These are phyloP conservation scores for Nakazawaea wyomingensis DNA, from an alignment of 805 yeast species.

Conservation along the genomic window DNA sequence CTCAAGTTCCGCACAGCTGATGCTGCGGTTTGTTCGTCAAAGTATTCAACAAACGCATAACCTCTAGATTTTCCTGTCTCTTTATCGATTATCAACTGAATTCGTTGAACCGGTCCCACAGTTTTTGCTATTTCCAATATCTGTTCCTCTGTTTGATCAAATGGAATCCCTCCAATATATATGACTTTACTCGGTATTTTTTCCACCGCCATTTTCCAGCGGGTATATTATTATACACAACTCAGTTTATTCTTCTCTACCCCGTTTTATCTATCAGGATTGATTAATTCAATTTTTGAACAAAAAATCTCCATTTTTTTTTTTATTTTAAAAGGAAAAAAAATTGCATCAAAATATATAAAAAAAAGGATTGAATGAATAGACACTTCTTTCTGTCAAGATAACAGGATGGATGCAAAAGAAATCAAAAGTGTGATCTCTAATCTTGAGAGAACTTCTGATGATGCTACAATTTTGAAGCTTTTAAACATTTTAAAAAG, in stretches of 20 bases:
- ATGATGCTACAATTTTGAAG: slow-evolving; percentile 60
- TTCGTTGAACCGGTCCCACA: slow-evolving; percentile 79
- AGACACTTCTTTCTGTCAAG: not conserved
- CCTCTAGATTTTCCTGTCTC: slow-evolving; percentile 90
- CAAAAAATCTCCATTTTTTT: too few relatives aligned
- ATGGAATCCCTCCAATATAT: slow-evolving; percentile 84
- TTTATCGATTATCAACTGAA: slow-evolving; percentile 78
- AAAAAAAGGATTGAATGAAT: not conserved
- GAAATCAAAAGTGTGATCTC: slow-evolving; percentile 68
- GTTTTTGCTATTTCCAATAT: slow-evolving; percentile 73
- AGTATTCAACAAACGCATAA: slow-evolving; percentile 80
- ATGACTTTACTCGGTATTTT: slow-evolving; percentile 40
- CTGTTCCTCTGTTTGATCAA: slow-evolving; percentile 91
- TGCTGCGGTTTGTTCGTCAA: slow-evolving; percentile 79
- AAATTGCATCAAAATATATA: not conserved
- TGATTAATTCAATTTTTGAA: too few relatives aligned
- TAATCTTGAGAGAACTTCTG: slow-evolving; percentile 67
- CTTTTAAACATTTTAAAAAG: slow-evolving; percentile 60
- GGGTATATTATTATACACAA: too few relatives aligned
- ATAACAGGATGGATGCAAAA: slow-evolving; percentile 53
- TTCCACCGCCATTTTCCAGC: slow-evolving; percentile 1
- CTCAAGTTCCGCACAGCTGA: slow-evolving; percentile 87
- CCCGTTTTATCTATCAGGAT: too few relatives aligned
- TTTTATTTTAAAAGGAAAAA: not conserved
- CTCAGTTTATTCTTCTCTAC: too few relatives aligned